Conservation (phyloP, 2,329 filamentous ascomycete genomes). For the Cytospora leucostoma region DNA sequence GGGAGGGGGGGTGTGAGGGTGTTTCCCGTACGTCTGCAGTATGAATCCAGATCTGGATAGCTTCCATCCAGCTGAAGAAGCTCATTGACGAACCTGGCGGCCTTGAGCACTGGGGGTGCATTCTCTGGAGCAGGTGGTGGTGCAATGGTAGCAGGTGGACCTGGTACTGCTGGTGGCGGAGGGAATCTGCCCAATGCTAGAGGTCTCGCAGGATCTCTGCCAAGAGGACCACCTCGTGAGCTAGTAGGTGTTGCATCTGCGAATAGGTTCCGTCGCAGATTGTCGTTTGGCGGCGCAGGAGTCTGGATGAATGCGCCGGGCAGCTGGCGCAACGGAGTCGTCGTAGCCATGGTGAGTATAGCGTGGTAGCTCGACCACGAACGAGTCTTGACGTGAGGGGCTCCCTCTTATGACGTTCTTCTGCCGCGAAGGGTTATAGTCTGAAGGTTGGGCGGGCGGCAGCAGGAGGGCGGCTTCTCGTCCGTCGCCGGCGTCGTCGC, state of each 20-base stretch:
- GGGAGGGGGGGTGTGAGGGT: slow-evolving; percentile 30
- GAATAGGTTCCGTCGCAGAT: slow-evolving; percentile 56
- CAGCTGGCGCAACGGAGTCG: slow-evolving; percentile 70
- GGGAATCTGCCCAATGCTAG: slow-evolving; percentile 26
- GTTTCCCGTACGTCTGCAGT: slow-evolving; percentile 72
- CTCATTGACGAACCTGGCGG: slow-evolving; percentile 79
- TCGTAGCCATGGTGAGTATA: slow-evolving; percentile 52
- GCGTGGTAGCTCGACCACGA: slow-evolving; percentile 1
- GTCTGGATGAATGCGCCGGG: slow-evolving; percentile 78
- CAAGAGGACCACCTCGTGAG: slow-evolving; percentile 20
- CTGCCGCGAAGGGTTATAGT: not conserved
- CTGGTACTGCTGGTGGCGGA: slow-evolving; percentile 36
- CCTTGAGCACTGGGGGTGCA: slow-evolving; percentile 71
- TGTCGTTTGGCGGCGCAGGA: slow-evolving; percentile 59
- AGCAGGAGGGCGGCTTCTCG: not conserved
- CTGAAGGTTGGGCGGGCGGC: not conserved
- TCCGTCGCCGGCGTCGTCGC: slow-evolving; percentile 2
- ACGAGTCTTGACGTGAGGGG: not conserved
- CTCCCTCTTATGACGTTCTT: not conserved
- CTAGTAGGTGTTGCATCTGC: slow-evolving; percentile 31
- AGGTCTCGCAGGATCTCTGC: slow-evolving; percentile 24
- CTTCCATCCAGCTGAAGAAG: slow-evolving; percentile 73
- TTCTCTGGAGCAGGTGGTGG: slow-evolving; percentile 46
- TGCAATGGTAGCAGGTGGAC: slow-evolving; percentile 37
- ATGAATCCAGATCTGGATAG: slow-evolving; percentile 87